Conservation (phyloP, 805 yeast genomes). For the Scheffersomyces coipomensis region DNA sequence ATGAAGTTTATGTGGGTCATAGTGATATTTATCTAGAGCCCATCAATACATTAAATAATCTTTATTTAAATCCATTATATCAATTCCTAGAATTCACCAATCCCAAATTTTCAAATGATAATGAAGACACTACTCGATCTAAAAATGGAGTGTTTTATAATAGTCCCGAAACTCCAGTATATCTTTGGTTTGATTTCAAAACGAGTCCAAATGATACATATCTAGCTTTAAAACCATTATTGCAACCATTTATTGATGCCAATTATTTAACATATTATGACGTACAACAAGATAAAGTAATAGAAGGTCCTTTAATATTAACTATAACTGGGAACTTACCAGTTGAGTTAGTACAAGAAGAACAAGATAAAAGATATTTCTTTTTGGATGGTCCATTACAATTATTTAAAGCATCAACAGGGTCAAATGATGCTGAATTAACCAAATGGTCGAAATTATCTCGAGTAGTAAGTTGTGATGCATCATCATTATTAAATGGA, state of each 20-base stretch:
- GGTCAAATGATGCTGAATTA: slow-evolving; percentile 18
- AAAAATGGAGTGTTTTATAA: slow-evolving; percentile 38
- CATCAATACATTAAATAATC: slow-evolving; percentile 42
- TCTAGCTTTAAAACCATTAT: slow-evolving; percentile 39
- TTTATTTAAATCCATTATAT: slow-evolving; percentile 56
- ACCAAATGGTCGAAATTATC: slow-evolving; percentile 24
- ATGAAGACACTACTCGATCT: slow-evolving; percentile 4
- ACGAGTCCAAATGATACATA: slow-evolving; percentile 52
- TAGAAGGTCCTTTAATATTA: slow-evolving; percentile 57
- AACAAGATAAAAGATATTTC: slow-evolving; percentile 25
- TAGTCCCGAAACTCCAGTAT: slow-evolving; percentile 50
- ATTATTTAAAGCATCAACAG: slow-evolving; percentile 19
- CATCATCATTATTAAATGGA: slow-evolving; percentile 25
- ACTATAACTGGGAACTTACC: slow-evolving; percentile 70
- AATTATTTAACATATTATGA: slow-evolving; percentile 54
- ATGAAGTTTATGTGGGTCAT: slow-evolving; percentile 63
- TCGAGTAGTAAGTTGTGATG: slow-evolving; percentile 44
- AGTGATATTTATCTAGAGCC: slow-evolving; percentile 45
- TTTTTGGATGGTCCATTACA: slow-evolving; percentile 57
- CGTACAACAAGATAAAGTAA: slow-evolving; percentile 24
- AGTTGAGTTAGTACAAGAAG: slow-evolving; percentile 25
- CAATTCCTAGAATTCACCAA: slow-evolving; percentile 51
- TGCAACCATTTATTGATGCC: slow-evolving; percentile 46
- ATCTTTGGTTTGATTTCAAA: slow-evolving; percentile 64
- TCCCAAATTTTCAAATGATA: slow-evolving; percentile 11